Base-by-base conservation (phyloP, 768 basidiomycete genomes). In the Suillus sp. region DNA sequence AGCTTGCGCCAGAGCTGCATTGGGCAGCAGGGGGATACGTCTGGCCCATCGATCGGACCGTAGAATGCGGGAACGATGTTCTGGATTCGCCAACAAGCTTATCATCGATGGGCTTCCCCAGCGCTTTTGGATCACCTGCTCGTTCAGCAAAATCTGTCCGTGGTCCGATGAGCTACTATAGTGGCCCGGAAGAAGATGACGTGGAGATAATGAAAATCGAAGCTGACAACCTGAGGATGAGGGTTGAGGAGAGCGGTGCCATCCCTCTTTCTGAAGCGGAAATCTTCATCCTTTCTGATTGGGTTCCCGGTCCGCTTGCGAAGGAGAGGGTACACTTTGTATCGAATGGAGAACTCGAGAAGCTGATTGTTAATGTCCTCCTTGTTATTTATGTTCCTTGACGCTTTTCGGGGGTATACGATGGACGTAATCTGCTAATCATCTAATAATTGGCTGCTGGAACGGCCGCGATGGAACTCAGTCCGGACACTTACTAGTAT, bases 1-100 rank as follows among this genome's bases (percentile, higher is more conserved):
- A 92, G 64, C 84, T 93, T 53, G 74, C 78, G 1, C 89, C 90
- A 0, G 89, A 89, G 64, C 81, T 93, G 1, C 89, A 89, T 64
- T 93, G 90, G 88, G 86, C 87, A 20, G 92, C 92, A 37, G 91
- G 91, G 2, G 91, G 91, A 22, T 92, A 89, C 72, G 80, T 93
- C 65, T 93, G 92, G 92, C 86, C 91, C 0, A 79, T 85, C 30
- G 88, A 90, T 68, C 84, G 84, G 58, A 82, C 84, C 0, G 87
- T 92, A 22, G 89, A 92, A 69, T 82, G 84, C 61, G 80, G 80
- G 43, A 78, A 78, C 59, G 84, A 87, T 43, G 74, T 79, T 62
- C 65, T 67, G 9, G 75, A 78, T 3, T 68, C 69, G 1, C 69
- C 72, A n/a, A 67, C 63, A 25, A 59, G 63, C 0, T 48, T 64